These are phyloP conservation scores for Acer campestre DNA, from an alignment of 345 rosid genomes.

Conservation along the genomic window DNA sequence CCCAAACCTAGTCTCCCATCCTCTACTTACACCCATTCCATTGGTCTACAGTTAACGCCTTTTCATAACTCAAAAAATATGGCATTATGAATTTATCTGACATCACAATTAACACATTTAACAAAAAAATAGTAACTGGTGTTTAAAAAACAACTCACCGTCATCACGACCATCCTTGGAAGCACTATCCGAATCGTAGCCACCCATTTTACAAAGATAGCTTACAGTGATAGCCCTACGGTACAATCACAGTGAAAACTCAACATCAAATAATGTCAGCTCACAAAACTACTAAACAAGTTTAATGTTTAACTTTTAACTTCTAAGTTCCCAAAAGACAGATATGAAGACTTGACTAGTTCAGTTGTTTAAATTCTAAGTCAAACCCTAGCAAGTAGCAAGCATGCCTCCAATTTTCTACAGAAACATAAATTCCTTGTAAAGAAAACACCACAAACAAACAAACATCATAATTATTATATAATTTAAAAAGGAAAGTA, in stretches of 20 bases:
- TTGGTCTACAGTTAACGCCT: background rate
- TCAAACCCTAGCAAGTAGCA: background rate
- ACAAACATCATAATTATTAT: too few relatives aligned
- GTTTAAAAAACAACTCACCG: conserved; percentile 26
- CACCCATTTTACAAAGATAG: conserved; percentile 29
- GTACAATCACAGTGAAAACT: background rate
- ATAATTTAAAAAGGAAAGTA: too few relatives aligned
- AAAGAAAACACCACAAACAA: background rate
- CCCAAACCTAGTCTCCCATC: background rate
- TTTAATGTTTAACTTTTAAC: background rate
- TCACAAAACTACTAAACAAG: background rate
- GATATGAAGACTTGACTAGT: background rate
- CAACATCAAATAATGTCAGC: background rate
- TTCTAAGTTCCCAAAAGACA: background rate
- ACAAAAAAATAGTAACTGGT: background rate
- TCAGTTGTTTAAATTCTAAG: background rate
- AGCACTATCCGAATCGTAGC: conserved; percentile 34
- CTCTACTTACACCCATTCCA: background rate
- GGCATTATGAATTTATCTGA: background rate
- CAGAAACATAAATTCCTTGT: conserved; percentile 8
- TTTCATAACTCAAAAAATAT: background rate
- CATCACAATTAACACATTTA: background rate
- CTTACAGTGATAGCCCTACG: conserved; percentile 3
- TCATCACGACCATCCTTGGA: conserved; percentile 43
- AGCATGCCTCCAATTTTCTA: background rate